Base-by-base conservation (phyloP, 305 asterid genomes). In the Fraxinus nigra region DNA sequence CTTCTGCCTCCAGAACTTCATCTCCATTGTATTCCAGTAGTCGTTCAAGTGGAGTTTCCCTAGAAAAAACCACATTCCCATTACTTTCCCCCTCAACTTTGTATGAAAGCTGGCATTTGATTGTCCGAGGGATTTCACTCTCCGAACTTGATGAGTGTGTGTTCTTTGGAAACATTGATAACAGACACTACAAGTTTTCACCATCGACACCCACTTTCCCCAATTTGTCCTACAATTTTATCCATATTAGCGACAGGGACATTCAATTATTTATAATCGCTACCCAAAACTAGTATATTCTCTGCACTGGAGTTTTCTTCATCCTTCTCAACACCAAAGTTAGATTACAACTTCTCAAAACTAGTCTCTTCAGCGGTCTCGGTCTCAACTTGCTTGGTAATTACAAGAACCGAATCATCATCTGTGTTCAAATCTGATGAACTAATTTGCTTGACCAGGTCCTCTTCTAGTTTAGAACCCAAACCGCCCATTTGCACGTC, bases 321-420 rank as follows among this genome's bases (percentile, higher is more conserved):
- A 18, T 14, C 20, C 61, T 56, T 56, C 67, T 56, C 67, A 56
- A 18, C 67, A 56, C 28, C 28, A 6, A 56, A 56, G 18, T 18
- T 3, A n/a, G 65, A 54, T 18, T 16, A 10, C 26, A 54, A 16
- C 26, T 54, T n/a, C 26, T 16, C 72, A 8, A 63, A 63, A 26
- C 72, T 8, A 63, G 72, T 24, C 33, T 63, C 72, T 13, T 10
- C 73, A 78, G 28, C 30, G 75, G 81, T 54, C 65, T 76, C 85
- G 10, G 75, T 79, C 76, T 82, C 38, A 56, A 81, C 80, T 7
- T 10, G 14, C 75, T 86, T 48, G n/a, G 59, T 65, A 79, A 43
- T 77, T 74, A 74, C 51, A 48, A 1, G 46, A 38, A 34, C 33
- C 20, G 43, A 80, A 73, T 54, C 81, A 37, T 37, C 28, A 72